These are phyloP conservation scores for Sclerotinia glacialis DNA, from an alignment of 2,329 filamentous ascomycete species.

Conservation along the genomic window DNA sequence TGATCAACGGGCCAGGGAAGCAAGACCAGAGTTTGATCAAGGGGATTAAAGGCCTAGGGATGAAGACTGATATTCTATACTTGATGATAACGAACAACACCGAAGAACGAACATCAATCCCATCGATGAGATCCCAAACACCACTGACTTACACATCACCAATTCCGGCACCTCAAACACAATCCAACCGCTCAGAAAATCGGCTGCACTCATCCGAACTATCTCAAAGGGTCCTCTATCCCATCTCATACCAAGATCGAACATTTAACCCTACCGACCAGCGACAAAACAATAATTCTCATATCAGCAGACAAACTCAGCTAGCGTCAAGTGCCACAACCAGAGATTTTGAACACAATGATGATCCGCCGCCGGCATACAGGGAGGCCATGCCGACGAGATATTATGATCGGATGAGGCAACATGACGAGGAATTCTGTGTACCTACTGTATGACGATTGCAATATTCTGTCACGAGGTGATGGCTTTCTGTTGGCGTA, in stretches of 20 bases:
- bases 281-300: neutral
- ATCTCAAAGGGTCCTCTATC: neutral
- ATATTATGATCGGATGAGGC: constrained; percentile 9
- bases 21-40: constrained; percentile 20
- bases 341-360: neutral
- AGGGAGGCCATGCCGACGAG: constrained; percentile 8
- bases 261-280: neutral
- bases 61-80: constrained; percentile 19
- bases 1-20: constrained; percentile 12
- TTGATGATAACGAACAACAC: constrained; percentile 19
- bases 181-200: neutral
- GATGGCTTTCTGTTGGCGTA: neutral
- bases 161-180: neutral
- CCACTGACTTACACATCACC: neutral
- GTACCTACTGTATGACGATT: neutral
- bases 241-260: neutral
- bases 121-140: neutral
- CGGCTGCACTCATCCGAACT: too few species aligned
- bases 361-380: neutral
- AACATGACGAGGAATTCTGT: neutral
- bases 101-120: neutral
- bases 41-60: constrained; percentile 3
- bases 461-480: too few species aligned
- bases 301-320: neutral
- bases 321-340: neutral